A percentile compares a stretch with the other conserved stretches of the same genome.
Evolutionary conservation across 208 protist genomes (phyloP).

Genomic region (Wallacemonas sp.): DNA sequence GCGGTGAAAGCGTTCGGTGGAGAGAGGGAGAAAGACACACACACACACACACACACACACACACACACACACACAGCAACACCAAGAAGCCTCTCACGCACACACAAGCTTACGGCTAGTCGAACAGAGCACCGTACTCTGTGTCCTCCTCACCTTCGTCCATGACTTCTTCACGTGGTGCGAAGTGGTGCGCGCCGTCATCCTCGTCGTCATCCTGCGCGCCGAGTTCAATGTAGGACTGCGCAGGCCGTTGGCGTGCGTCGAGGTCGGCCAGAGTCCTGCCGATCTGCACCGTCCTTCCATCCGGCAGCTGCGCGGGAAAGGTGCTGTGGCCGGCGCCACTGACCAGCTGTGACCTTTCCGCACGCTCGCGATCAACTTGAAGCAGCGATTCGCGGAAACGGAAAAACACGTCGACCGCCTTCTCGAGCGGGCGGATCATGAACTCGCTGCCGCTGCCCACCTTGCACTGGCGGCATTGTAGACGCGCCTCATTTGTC

Average conservation of each 20-base stretch:
- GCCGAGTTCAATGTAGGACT: constrained; percentile 2
- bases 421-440: constrained; percentile 73
- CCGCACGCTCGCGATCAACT: constrained; percentile 56
- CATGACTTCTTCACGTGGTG: constrained; percentile 22
- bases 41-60: not conserved
- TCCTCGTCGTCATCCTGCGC: constrained; percentile 27
- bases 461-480: constrained; percentile 68
- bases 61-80: not conserved
- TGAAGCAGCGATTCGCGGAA: constrained; percentile 82
- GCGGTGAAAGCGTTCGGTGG: too few relatives aligned
- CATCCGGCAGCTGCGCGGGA: not conserved
- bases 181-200: constrained; percentile 44
- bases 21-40: constrained; percentile 7
- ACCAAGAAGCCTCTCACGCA: constrained; percentile 5
- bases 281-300: not conserved
- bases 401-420: constrained; percentile 86
- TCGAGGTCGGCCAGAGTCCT: constrained; percentile 5
- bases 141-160: constrained; percentile 25
- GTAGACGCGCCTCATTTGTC: constrained; percentile 50
- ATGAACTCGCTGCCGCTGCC: constrained; percentile 42
- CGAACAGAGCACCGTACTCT: constrained; percentile 34
- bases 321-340: constrained; percentile 7
- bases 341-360: constrained; percentile 12
- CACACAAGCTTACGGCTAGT: too few relatives aligned
- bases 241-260: constrained; percentile 1